Evolutionary conservation across 441 rosid species (phyloP), one percentile per base, ranked within the genome.

Genomic region (Flueggea neowawraea): DNA sequence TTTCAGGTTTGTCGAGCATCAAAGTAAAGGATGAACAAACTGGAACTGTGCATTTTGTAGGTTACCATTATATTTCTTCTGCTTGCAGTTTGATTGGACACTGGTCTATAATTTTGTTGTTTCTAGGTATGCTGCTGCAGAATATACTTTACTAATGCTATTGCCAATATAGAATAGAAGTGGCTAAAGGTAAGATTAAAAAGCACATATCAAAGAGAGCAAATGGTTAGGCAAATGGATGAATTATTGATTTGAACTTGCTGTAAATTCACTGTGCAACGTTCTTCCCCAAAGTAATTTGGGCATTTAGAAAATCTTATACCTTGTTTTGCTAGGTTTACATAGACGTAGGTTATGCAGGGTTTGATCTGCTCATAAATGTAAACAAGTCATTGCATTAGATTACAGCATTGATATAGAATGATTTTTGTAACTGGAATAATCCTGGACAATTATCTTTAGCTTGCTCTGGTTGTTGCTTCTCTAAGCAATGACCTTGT

Each of bases 1-100:
- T 75, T 78, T 57, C 84, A 88, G 96, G 92, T 64, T 86, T 90
- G 14, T 86, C 96, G 61, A 86, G 80, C 83, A 88, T 88, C 63
- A 64, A 84, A 75, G 88, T 88, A 70, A 64, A 66, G 69, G 90
- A 88, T 65, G 96, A 84, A 66, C 80, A 73, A 64, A 88, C 92
- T 13, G 90, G 96, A 69, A 86, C 88, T 7, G 87, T 86, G 50
- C 92, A 88, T 78, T 75, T 86, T 69, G 76, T 82, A 63, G 92
- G 96, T 61, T 74, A 75, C 52, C 96, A 84, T 74, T 68, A 73
- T 57, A 70, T 86, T 63, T 4, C 76, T 54, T 79, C 86, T 31
- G 81, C 69, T 47, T 57, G 71, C 74, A 62, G 73, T 75, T 63
- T 55, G 67, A 67, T 45, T 67, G 57, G 66, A 49, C 57, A 41